Base-by-base conservation (phyloP, 2,329 filamentous ascomycete genomes). In the Penicillium hordei region DNA sequence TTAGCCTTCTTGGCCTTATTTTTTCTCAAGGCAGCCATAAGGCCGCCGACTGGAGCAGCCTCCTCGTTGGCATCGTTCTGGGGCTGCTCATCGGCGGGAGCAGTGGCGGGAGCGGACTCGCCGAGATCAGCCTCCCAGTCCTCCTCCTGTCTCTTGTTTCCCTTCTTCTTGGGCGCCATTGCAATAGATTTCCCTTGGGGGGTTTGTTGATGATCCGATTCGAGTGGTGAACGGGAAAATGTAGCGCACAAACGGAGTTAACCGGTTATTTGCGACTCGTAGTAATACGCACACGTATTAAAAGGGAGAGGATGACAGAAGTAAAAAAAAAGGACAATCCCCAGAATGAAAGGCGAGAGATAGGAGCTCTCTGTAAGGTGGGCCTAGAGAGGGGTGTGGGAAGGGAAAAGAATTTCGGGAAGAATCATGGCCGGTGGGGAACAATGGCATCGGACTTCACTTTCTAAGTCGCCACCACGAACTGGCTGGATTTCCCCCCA, bases 161-260 rank as follows among this genome's bases (percentile, higher is more conserved):
- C 89, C 85, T 96, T 97, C 84, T 94, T 95, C 82, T 97, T 97
- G 62, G 93, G 93, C 72, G 93, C 81, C 93, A 97, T 97, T 60
- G 76, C 74, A 52, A 53, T 59, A 27, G 23, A 27, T 43, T 27
- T 46, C 31, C 3, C 23, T 29, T 36, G 17, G 40, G 7, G 10
- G 8, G 13, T 52, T 12, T 49, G 29, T 51, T 52, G 50, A 44
- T 52, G 45, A 45, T 64, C 58, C 57, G 62, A 50, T 60, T 63
- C 45, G 60, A 60, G 57, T 52, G 53, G 51, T 46, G 56, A 56
- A 61, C 61, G 57, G 59, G 60, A 43, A 52, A 51, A 57, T 40
- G 51, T 31, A 44, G 62, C 64, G 65, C 65, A 67, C 65, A 67
- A 67, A 67, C 64, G 64, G 64, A 67, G 64, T 54, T 64, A 66